phyloP scores from a whole-genome alignment of 805 yeast species.

The Danielozyma ontarioensis region DNA sequence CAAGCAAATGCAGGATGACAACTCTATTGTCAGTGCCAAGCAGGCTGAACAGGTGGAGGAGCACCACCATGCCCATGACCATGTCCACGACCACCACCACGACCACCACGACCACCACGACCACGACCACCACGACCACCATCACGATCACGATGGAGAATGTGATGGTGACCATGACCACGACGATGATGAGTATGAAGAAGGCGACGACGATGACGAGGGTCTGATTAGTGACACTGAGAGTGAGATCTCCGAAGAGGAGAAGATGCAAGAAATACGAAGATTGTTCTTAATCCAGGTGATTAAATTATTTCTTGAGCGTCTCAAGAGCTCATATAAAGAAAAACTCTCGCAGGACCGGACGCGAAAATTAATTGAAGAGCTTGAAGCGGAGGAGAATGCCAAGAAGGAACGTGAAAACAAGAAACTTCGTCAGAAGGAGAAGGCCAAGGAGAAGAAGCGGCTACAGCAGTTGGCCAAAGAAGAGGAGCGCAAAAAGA shows the following conservation, averaged over 20 bases:
- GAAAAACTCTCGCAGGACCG: conserved; percentile 77
- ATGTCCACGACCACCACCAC: conserved; percentile 15
- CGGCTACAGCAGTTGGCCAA: conserved; percentile 55
- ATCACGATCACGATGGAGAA: conserved; percentile 16
- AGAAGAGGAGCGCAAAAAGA: conserved; percentile 54
- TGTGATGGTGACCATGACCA: conserved; percentile 4
- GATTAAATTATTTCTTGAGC: conserved; percentile 68
- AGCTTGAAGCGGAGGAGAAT: conserved; percentile 63
- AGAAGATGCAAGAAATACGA: conserved; percentile 71
- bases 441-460: conserved; percentile 68
- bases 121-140: conserved; percentile 22
- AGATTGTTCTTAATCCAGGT: conserved; percentile 76
- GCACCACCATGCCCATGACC: conserved; percentile 17
- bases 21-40: background rate
- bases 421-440: conserved; percentile 59
- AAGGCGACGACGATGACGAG: conserved; percentile 34
- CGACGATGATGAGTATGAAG: conserved; percentile 18
- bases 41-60: conserved; percentile 16
- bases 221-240: conserved; percentile 33
- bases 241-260: conserved; percentile 45
- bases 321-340: conserved; percentile 70
- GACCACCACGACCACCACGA: conserved; percentile 25
- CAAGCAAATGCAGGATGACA: background rate
- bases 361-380: conserved; percentile 55
- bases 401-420: conserved; percentile 62